Evolutionary conservation across 23 red algal species (phyloP), one percentile per base, ranked within the genome.

Genomic region (Pyropia yezoensis): DNA sequence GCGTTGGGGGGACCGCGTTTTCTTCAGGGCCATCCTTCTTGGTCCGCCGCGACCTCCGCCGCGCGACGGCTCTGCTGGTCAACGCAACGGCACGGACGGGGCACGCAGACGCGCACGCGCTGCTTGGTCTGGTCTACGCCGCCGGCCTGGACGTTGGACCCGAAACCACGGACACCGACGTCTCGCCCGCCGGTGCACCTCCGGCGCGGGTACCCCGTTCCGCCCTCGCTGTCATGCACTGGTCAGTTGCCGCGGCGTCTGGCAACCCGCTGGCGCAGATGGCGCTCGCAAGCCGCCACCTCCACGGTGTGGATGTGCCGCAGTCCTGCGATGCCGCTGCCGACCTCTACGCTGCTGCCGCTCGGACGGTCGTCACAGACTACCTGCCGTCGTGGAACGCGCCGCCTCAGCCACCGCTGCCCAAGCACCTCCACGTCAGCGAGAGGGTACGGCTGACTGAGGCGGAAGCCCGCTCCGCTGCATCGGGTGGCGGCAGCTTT

Each of bases 41-140:
- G 39, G 11, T 47, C 39, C 39, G 39, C 39, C 39, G 39, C 39
- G 39, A 47, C 39, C 39, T 47, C 39, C 39, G 39, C 39, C 39
- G 39, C 39, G 39, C 39, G 39, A 47, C 39, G 4, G 4, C 39
- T 6, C 39, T 47, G 39, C 39, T 47, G 4, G 39, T 47, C 39
- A 47, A 47, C 39, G 39, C 39, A 13, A 47, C 39, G 39, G 39
- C 39, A 47, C 39, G 39, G 39, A 39, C 14, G 17, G 87, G 87
- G 15, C 27, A 76, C 33, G 47, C 87, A 1, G 87, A 90, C 74
- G 87, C 75, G 50, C 87, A 90, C 49, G 87, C 87, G 3, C 30
- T 82, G 59, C 66, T 90, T 14, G 87, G 59, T 17, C 61, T 90
- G 65, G n/a, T 82, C 27, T 76, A 83, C 50, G 87, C 87, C 25